Conservation (phyloP, 306 rosid species). For the Hylodesmum podocarpum region DNA sequence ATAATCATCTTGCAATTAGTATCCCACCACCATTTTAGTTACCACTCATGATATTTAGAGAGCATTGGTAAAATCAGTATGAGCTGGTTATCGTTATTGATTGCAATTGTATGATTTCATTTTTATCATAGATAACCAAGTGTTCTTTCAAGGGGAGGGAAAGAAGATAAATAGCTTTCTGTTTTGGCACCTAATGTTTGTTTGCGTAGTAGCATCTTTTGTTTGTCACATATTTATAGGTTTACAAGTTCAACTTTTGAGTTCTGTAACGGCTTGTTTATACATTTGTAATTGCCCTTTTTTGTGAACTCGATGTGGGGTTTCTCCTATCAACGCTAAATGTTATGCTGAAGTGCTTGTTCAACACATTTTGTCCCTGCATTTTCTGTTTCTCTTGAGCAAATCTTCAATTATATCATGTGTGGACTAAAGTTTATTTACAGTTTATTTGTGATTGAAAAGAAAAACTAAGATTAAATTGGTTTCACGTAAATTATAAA, state of each 20-base stretch:
- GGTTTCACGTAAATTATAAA: no score
- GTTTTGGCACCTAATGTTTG: not conserved
- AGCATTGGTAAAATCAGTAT: slow-evolving; percentile 31
- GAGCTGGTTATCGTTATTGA: slow-evolving; percentile 36
- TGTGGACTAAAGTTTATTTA: no score
- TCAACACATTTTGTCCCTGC: not conserved
- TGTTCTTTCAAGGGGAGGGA: not conserved
- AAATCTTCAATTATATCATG: no score
- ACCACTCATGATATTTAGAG: slow-evolving; percentile 22
- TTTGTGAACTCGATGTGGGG: not conserved
- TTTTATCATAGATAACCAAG: slow-evolving; percentile 32
- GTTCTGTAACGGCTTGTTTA: not conserved
- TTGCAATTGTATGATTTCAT: slow-evolving; percentile 43
- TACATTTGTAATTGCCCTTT: not conserved
- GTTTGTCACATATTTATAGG: slow-evolving; percentile 18
- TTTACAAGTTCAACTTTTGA: slow-evolving; percentile 24
- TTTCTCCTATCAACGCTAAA: not conserved
- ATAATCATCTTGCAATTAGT: slow-evolving; percentile 26
- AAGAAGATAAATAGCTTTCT: not conserved
- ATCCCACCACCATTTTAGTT: slow-evolving; percentile 18
- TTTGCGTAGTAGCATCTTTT: slow-evolving; percentile 34
- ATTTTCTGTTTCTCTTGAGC: not conserved
- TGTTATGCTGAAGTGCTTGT: not conserved
- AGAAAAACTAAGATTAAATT: not conserved
- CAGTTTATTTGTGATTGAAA: not conserved